These are phyloP conservation scores for Apiospora kogelbergensis DNA, from an alignment of 2,329 filamentous ascomycete species.

Conservation along the genomic window DNA sequence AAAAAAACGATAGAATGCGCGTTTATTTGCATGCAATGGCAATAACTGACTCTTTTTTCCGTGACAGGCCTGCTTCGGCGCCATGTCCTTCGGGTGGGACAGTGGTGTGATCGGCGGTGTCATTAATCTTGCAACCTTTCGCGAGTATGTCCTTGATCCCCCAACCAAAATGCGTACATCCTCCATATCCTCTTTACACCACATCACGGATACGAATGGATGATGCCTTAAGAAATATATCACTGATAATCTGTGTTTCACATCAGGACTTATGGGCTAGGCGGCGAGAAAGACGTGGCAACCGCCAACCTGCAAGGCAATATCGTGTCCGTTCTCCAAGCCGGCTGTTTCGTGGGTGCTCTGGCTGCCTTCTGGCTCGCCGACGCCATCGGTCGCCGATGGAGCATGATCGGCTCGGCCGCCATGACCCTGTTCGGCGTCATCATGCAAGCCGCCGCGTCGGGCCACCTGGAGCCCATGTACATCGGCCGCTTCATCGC, in stretches of 20 bases:
- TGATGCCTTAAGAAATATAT: not conserved
- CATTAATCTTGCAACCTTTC: slow-evolving; percentile 58
- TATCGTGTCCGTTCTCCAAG: slow-evolving; percentile 59
- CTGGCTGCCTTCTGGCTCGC: slow-evolving; percentile 50
- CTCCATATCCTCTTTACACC: not conserved
- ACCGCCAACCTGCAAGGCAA: slow-evolving; percentile 60
- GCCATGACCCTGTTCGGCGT: slow-evolving; percentile 57
- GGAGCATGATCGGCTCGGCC: slow-evolving; percentile 53
- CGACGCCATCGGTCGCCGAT: slow-evolving; percentile 54
- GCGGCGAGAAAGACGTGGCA: slow-evolving; percentile 37
- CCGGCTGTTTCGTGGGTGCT: slow-evolving; percentile 40
- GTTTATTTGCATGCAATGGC: not conserved
- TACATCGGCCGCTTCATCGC: slow-evolving; percentile 61
- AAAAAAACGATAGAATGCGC: slow-evolving; percentile 3
- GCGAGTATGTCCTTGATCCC: slow-evolving; percentile 38
- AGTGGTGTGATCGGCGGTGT: slow-evolving; percentile 69
- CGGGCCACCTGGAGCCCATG: slow-evolving; percentile 57
- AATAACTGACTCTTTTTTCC: not conserved
- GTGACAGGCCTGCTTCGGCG: slow-evolving; percentile 42
- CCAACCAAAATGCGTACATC: not conserved
- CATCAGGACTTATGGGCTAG: slow-evolving; percentile 52
- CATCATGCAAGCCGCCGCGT: slow-evolving; percentile 59
- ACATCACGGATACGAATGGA: not conserved
- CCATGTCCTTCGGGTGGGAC: slow-evolving; percentile 60
- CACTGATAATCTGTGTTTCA: slow-evolving; percentile 17